These are phyloP conservation scores for Rhinocladiella mackenziei DNA, from an alignment of 2,329 filamentous ascomycete species.

Conservation along the genomic window DNA sequence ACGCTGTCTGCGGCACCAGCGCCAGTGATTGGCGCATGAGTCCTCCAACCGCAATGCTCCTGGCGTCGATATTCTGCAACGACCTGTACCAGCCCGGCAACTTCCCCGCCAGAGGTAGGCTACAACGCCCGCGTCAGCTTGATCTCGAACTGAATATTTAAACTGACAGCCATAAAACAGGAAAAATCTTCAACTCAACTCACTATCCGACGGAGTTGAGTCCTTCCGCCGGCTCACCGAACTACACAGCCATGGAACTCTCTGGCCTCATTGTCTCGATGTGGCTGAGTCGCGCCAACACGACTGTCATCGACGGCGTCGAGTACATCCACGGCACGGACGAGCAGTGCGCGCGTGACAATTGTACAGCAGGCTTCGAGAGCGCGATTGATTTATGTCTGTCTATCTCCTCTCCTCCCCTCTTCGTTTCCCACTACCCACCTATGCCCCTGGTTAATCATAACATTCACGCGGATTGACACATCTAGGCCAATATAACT, in stretches of 20 bases:
- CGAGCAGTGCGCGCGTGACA: constrained; percentile 17
- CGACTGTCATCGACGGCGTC: neutral
- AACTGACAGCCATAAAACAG: neutral
- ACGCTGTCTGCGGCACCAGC: constrained; percentile 6
- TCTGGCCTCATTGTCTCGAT: constrained; percentile 7
- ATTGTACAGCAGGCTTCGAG: constrained; percentile 1
- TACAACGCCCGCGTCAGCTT: neutral
- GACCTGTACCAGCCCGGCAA: constrained; percentile 1
- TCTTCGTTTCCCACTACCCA: neutral
- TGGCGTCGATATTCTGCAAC: constrained; percentile 10
- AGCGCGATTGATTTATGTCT: constrained; percentile 2
- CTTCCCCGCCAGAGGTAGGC: constrained; percentile 3
- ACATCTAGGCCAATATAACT: constrained; percentile 9
- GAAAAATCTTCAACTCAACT: neutral
- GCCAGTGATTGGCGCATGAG: constrained; percentile 8
- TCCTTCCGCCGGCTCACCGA: neutral
- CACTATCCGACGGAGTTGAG: constrained; percentile 8
- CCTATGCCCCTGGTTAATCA: neutral
- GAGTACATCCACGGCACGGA: constrained; percentile 4
- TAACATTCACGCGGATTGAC: neutral
- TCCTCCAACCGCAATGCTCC: constrained; percentile 6
- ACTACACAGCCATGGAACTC: constrained; percentile 14
- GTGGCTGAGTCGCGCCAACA: neutral
- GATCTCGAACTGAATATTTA: neutral
- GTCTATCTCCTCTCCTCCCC: neutral